Evolutionary conservation across 192 early-diverging fungal species (phyloP), one percentile per base, ranked within the genome.

Genomic region (Mycoemilia scoparia): DNA sequence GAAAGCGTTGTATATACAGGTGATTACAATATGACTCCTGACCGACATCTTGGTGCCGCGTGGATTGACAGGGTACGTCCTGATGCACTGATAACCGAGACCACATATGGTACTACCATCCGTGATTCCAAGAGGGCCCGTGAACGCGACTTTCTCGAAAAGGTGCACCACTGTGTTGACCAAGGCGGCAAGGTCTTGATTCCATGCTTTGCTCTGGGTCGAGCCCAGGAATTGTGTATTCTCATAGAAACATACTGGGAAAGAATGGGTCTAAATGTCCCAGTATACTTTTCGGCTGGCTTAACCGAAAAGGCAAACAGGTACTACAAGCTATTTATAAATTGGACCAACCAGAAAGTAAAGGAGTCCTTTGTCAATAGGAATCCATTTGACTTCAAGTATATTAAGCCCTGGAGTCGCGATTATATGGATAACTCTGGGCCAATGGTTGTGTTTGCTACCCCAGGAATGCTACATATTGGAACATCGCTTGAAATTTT

Each of bases 271-370:
- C 63, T 75, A 24, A 77, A 71, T 13, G 72, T 80, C 1, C 90
- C 90, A n/a, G 76, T 98, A 14, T 96, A 92, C 49, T 96, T 88
- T 44, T 88, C 88, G 6, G 82, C 86, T 8, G 93, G 93, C 20
- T 52, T 98, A 39, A 93, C 93, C 0, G 84, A 84, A 34, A 72
- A 76, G 38, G 90, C 93, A 3, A 96, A 87, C 54, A 75, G 88
- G 20, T 93, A 84, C 56, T 98, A 96, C 69, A 91, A 88, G 56
- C 63, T 92, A 12, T 98, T 88, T 45, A 88, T 98, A 46, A 79
- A 77, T 42, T 98, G 93, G 93, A 96, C 90, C 13, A 93, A 93
- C 57, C 82, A 96, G 63, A 92, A 92, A 48, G 83, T 98, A 52
- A 91, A 88, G 51, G 65, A 67, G 16, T 82, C 79, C 3, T 92